Percentiles rank a stretch among this genome's conserved stretches.
These are phyloP conservation scores for Cardamine chenopodiifolia DNA, from an alignment of 345 rosid species.

Conservation along the genomic window DNA sequence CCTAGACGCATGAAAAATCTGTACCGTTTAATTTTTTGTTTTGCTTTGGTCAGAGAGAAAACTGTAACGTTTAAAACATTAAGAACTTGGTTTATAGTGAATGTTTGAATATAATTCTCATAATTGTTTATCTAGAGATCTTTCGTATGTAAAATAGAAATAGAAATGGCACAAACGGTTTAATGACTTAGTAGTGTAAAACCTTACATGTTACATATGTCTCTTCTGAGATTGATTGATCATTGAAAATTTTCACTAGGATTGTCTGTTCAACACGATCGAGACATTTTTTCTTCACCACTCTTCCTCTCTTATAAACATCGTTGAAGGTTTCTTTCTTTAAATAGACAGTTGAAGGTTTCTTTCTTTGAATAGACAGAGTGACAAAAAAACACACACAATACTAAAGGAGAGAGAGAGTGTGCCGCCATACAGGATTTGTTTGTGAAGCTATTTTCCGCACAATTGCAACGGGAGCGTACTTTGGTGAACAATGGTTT, in stretches of 20 bases:
- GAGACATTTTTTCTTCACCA: neutral
- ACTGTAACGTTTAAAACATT: neutral
- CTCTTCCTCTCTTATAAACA: neutral
- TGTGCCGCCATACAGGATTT: neutral
- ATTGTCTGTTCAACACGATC: neutral
- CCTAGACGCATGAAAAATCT: too few species aligned
- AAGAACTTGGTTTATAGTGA: neutral
- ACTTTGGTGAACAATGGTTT: neutral
- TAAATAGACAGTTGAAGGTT: too few species aligned
- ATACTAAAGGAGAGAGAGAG: neutral
- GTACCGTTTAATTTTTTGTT: neutral
- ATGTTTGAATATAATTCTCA: neutral
- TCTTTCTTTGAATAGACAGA: neutral
- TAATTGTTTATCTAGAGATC: neutral
- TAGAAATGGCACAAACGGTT: neutral
- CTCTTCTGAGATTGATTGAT: neutral
- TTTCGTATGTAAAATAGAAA: neutral
- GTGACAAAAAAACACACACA: neutral
- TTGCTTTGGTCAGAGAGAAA: neutral
- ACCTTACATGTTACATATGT: neutral
- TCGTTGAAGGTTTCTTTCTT: neutral
- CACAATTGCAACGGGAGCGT: constrained; percentile 3
- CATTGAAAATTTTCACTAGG: neutral
- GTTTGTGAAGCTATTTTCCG: constrained; percentile 13
- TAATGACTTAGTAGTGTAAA: neutral